These are phyloP conservation scores for Blastocrithidia nonstop DNA, from an alignment of 208 protist species.

Conservation along the genomic window DNA sequence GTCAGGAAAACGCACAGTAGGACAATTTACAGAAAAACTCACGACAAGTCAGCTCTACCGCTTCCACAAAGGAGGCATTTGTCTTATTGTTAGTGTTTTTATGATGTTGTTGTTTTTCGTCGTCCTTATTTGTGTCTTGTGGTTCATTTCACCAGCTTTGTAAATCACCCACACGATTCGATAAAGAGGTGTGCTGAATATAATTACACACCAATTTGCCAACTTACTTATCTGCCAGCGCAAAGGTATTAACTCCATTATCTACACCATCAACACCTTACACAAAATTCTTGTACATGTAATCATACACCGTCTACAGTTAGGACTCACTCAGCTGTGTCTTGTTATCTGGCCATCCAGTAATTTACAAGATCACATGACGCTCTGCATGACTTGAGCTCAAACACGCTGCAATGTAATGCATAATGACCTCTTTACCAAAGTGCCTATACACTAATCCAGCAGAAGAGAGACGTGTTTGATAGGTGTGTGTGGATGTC, in stretches of 20 bases:
- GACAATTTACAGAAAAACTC: slow-evolving; percentile 82
- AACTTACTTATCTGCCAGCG: slow-evolving; percentile 6
- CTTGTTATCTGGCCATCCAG: slow-evolving; percentile 12
- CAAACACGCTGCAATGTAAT: slow-evolving; percentile 29
- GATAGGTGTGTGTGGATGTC: slow-evolving; percentile 18
- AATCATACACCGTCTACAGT: slow-evolving; percentile 59
- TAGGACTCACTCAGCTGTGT: slow-evolving; percentile 19
- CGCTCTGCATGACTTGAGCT: slow-evolving; percentile 13
- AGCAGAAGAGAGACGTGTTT: slow-evolving; percentile 82
- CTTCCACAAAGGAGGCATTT: slow-evolving; percentile 69
- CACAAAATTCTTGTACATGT: slow-evolving; percentile 82
- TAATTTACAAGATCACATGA: slow-evolving; percentile 20
- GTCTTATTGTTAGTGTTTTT: slow-evolving; percentile 10
- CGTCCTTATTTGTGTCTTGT: background rate
- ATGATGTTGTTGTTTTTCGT: background rate
- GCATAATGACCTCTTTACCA: slow-evolving; percentile 82
- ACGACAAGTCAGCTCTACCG: slow-evolving; percentile 64
- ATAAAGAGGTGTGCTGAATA: slow-evolving; percentile 50
- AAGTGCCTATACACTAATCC: slow-evolving; percentile 92
- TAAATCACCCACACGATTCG: slow-evolving; percentile 63
- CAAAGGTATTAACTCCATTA: slow-evolving; percentile 85
- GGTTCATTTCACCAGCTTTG: slow-evolving; percentile 85
- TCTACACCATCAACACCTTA: slow-evolving; percentile 90
- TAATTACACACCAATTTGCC: slow-evolving; percentile 54
- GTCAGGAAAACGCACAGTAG: slow-evolving; percentile 74